Evolutionary conservation across 495 filamentous ascomycete species (phyloP).

Genomic region (Haplographium delicatum): DNA sequence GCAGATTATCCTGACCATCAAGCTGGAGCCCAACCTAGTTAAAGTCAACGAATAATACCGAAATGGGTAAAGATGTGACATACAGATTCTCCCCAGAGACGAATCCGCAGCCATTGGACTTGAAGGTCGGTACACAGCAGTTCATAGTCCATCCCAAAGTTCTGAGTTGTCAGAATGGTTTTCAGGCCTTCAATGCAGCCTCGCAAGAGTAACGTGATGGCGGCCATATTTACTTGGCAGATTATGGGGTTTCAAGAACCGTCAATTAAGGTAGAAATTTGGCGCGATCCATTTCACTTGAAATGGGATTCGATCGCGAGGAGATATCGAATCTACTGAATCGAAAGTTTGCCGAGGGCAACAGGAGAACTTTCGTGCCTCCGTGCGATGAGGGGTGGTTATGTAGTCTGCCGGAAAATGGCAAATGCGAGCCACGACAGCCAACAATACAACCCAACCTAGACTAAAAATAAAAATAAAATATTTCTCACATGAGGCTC

Average conservation of each 20-base stretch:
- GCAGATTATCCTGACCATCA: slow-evolving; percentile 1
- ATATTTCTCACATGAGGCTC: no score
- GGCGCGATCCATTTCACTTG: not conserved
- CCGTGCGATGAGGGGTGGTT: no score
- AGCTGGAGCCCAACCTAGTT: slow-evolving; percentile 12
- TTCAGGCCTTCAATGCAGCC: slow-evolving; percentile 15
- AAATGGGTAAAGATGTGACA: not conserved
- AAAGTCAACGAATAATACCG: not conserved
- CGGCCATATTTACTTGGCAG: slow-evolving; percentile 16
- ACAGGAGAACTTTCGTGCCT: no score
- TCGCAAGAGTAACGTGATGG: slow-evolving; percentile 8
- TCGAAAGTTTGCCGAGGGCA: no score
- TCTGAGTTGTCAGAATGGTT: slow-evolving; percentile 13
- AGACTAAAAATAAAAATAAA: no score
- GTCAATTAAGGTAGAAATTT: no score
- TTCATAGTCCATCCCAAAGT: slow-evolving; percentile 21
- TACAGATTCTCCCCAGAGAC: slow-evolving; percentile 22
- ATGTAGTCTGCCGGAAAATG: no score
- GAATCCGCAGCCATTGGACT: slow-evolving; percentile 16
- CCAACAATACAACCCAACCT: no score
- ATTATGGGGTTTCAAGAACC: no score
- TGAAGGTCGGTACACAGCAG: slow-evolving; percentile 19
- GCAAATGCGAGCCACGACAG: no score
- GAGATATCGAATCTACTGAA: no score
- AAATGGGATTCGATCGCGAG: not conserved